phyloP scores from a whole-genome alignment of 352 stramenopile genomes.

The Nothophytophthora sp. region DNA sequence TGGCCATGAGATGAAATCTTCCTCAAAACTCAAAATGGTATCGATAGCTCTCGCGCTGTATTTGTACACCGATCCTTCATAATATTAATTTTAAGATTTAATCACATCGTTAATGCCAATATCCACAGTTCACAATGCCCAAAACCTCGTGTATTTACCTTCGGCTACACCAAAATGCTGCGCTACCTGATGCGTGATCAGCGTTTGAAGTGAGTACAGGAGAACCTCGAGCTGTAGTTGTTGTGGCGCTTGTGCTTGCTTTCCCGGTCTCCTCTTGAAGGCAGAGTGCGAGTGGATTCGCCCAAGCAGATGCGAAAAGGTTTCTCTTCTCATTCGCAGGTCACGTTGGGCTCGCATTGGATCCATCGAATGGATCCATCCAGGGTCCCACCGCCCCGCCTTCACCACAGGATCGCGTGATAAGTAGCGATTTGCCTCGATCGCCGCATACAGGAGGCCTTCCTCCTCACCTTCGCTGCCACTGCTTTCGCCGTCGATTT shows the following conservation, averaged over 20 bases:
- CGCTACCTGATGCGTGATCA: neutral
- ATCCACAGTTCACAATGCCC: no score
- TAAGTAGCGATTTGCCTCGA: neutral
- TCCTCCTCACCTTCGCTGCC: neutral
- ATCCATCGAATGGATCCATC: neutral
- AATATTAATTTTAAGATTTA: no score
- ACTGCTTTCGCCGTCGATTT: neutral
- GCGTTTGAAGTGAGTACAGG: neutral
- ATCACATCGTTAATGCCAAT: no score
- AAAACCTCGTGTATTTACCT: neutral
- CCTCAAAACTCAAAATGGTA: neutral
- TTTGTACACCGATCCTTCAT: slow-evolving; percentile 1
- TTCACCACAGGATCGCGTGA: neutral
- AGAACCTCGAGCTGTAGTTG: slow-evolving; percentile 2
- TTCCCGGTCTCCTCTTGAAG: neutral
- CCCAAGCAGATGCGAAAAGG: neutral
- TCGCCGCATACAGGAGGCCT: neutral
- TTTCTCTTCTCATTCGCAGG: neutral
- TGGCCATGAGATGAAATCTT: neutral
- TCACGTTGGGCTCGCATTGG: neutral
- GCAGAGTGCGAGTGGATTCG: no score
- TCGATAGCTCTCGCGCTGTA: neutral
- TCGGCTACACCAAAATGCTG: slow-evolving; percentile 3
- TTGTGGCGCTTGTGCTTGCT: neutral
- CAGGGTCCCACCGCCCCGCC: neutral